Percentiles rank a stretch among this genome's conserved stretches.
phyloP scores from a whole-genome alignment of 768 basidiomycete genomes.

The Termitomyces sp. region DNA sequence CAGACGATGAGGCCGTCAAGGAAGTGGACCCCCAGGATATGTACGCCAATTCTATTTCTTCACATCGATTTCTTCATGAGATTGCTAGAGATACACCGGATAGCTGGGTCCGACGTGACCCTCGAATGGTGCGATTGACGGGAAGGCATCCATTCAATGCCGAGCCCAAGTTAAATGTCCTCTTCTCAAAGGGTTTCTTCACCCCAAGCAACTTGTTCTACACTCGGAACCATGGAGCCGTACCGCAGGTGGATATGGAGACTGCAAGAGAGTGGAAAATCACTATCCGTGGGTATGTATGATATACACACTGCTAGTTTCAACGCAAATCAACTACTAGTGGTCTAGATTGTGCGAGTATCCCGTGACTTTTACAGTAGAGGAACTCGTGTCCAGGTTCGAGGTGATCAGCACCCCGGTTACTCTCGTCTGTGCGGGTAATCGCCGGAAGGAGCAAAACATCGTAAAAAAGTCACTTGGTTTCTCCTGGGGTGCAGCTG shows the following conservation, averaged over 20 bases:
- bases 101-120: slow-evolving; percentile 27
- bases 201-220: slow-evolving; percentile 52
- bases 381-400: slow-evolving; percentile 43
- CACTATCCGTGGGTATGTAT: slow-evolving; percentile 34
- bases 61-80: background rate
- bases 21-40: slow-evolving; percentile 2
- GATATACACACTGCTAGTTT: background rate
- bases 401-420: slow-evolving; percentile 54
- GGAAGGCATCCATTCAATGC: slow-evolving; percentile 62
- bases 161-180: slow-evolving; percentile 42
- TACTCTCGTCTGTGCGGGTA: slow-evolving; percentile 63
- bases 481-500: slow-evolving; percentile 53
- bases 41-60: background rate
- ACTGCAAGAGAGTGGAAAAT: slow-evolving; percentile 41
- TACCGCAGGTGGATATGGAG: slow-evolving; percentile 41
- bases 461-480: slow-evolving; percentile 52
- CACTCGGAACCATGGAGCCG: slow-evolving; percentile 63
- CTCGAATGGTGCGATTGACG: slow-evolving; percentile 45
- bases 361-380: slow-evolving; percentile 36
- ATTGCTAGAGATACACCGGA: slow-evolving; percentile 20
- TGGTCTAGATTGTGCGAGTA: slow-evolving; percentile 30
- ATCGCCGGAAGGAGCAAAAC: slow-evolving; percentile 62
- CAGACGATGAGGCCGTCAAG: slow-evolving; percentile 4
- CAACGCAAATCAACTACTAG: background rate
- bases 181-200: slow-evolving; percentile 50